Evolutionary conservation across 164 flowering plant species (phyloP), one percentile per base, ranked within the genome.

Genomic region (Berberis vulgaris): DNA sequence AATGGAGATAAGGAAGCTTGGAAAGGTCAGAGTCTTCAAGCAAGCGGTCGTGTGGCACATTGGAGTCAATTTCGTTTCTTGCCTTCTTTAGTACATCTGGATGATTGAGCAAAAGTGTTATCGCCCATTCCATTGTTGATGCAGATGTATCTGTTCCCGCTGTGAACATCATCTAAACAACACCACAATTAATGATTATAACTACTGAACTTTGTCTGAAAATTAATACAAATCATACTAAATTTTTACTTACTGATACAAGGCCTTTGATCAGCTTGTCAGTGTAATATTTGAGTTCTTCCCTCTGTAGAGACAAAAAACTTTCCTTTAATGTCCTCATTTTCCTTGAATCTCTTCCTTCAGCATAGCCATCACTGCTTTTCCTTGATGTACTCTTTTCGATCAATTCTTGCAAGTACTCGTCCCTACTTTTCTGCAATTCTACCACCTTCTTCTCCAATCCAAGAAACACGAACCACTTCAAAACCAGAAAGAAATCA

Each of bases 211-310:
- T 26, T 26, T 26, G 26, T 26, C 26, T 26, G 26, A 26, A 46
- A 46, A 46, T 5, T 1, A 46, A 46, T 46, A 46, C 8, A 0
- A 46, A 46, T 46, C 6, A 5, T 52, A 4, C 8, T 12, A 26
- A 6, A 1, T 1, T 52, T 4, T 52, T 41, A 57, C 60, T 56
- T 62, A 69, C 68, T 68, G 58, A 7, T 2, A 79, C 49, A 49
- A 79, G 26, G 8, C 78, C 78, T 69, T 74, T 79, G 62, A 79
- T 72, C 45, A 69, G 60, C 2, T 54, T 38, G 45, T 79, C 79
- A 0, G 69, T 64, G 59, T 79, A 73, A 41, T 62, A 65, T 5
- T 76, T 62, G 0, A 78, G 79, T 43, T 76, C 71, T 3, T 66
- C 46, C 41, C 72, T 62, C 57, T 79, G 82, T 44, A 79, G 40